Evolutionary conservation across 1,284 basidiomycete species (phyloP).

Genomic region (Vanrija sp.): DNA sequence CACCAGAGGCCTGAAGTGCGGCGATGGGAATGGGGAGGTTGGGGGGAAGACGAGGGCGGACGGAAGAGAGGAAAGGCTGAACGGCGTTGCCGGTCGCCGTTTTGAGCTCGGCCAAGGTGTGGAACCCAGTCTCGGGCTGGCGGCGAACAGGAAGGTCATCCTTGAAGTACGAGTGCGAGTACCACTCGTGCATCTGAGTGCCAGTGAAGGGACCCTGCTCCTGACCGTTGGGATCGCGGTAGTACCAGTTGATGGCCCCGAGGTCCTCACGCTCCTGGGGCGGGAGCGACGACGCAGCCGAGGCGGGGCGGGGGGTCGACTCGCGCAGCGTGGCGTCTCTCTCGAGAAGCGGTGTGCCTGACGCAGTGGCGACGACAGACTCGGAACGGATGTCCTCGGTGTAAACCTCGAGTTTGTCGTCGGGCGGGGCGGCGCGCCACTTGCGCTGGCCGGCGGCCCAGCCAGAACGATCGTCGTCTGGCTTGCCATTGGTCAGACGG

Average conservation of each 20-base stretch:
- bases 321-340: conserved; percentile 36
- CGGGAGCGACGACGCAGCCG: conserved; percentile 6
- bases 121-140: conserved; percentile 48
- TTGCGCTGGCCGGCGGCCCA: conserved; percentile 45
- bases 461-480: conserved; percentile 25
- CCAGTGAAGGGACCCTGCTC: conserved; percentile 93
- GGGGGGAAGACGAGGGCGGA: conserved; percentile 38
- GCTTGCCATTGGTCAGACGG: conserved; percentile 30
- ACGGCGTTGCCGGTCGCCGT: conserved; percentile 41
- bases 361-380: conserved; percentile 36
- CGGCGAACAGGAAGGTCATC: conserved; percentile 79
- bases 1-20: conserved; percentile 19
- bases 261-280: conserved; percentile 53
- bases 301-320: conserved; percentile 10
- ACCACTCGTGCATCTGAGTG: conserved; percentile 94
- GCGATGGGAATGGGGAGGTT: conserved; percentile 42
- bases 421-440: conserved; percentile 24
- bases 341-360: conserved; percentile 38
- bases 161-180: conserved; percentile 85
- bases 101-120: conserved; percentile 47
- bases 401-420: conserved; percentile 5
- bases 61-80: conserved; percentile 44
- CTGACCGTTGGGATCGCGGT: conserved; percentile 83
- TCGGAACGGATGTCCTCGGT: conserved; percentile 15
- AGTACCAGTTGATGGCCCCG: conserved; percentile 78